Conservation (phyloP, 202 grass and related monocot genomes). For the Panicum hallii region DNA sequence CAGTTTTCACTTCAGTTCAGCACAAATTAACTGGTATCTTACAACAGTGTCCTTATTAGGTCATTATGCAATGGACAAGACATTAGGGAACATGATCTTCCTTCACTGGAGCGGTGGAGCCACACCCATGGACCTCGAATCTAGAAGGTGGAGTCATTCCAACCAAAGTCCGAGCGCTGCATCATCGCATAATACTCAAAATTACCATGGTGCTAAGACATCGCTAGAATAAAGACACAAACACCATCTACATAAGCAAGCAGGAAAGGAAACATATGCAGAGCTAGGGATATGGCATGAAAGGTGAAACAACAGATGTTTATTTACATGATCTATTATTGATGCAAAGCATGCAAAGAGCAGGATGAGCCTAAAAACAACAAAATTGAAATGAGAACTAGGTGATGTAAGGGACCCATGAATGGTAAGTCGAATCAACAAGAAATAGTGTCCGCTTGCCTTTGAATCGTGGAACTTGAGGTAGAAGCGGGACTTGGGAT, state of each 20-base stretch:
- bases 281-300: background rate
- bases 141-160: constrained; percentile 91
- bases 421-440: too few relatives aligned
- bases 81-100: background rate
- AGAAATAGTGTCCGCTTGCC: too few relatives aligned
- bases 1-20: background rate
- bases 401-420: too few relatives aligned
- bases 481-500: too few relatives aligned
- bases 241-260: background rate
- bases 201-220: background rate
- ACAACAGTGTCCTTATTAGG: constrained; percentile 32
- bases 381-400: too few relatives aligned
- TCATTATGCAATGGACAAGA: background rate
- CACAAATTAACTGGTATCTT: background rate
- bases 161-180: constrained; percentile 80
- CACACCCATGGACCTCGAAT: background rate
- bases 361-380: too few relatives aligned
- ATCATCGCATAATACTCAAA: background rate
- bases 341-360: too few relatives aligned
- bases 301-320: background rate
- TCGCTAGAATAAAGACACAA: too few relatives aligned
- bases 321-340: too few relatives aligned
- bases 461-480: too few relatives aligned
- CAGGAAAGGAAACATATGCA: background rate
- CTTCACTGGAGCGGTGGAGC: background rate